These are phyloP conservation scores for Komagataella kurtzmanii DNA, from an alignment of 805 yeast species.

Conservation along the genomic window DNA sequence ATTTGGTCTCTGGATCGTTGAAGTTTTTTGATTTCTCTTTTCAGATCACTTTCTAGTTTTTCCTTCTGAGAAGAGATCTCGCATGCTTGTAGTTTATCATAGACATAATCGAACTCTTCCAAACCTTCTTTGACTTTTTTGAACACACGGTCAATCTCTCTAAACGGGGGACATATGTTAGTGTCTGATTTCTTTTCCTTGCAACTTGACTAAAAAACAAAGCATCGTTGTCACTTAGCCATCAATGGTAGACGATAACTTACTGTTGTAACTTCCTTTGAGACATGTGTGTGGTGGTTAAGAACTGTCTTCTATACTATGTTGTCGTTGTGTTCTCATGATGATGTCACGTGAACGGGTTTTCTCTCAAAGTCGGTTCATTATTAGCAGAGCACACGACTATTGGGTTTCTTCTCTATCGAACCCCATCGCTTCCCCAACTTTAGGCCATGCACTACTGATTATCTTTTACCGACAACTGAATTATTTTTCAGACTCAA, in stretches of 20 bases:
- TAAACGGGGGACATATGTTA: conserved; percentile 5
- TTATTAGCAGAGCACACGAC: neutral
- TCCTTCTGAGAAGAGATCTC: conserved; percentile 85
- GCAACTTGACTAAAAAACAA: neutral
- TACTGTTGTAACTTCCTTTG: conserved; percentile 37
- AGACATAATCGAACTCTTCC: conserved; percentile 68
- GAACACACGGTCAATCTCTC: conserved; percentile 84
- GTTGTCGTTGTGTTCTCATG: neutral
- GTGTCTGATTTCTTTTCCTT: neutral
- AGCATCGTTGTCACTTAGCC: neutral
- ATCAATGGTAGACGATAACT: conserved; percentile 9
- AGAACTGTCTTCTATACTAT: neutral
- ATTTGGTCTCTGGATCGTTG: conserved; percentile 92
- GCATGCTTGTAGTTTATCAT: conserved; percentile 72
- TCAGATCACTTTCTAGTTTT: conserved; percentile 82
- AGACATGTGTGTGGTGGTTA: conserved; percentile 20
- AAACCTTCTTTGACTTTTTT: conserved; percentile 91
- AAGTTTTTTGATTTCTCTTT: conserved; percentile 87
- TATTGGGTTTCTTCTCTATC: neutral
- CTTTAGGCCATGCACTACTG: neutral
- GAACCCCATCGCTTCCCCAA: neutral
- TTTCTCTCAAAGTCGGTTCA: neutral
- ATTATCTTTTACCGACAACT: neutral
- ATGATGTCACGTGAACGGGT: neutral
- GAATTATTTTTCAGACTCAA: neutral